These are phyloP conservation scores for Cercospora berteroae DNA, from an alignment of 2,329 filamentous ascomycete genomes.

Conservation along the genomic window DNA sequence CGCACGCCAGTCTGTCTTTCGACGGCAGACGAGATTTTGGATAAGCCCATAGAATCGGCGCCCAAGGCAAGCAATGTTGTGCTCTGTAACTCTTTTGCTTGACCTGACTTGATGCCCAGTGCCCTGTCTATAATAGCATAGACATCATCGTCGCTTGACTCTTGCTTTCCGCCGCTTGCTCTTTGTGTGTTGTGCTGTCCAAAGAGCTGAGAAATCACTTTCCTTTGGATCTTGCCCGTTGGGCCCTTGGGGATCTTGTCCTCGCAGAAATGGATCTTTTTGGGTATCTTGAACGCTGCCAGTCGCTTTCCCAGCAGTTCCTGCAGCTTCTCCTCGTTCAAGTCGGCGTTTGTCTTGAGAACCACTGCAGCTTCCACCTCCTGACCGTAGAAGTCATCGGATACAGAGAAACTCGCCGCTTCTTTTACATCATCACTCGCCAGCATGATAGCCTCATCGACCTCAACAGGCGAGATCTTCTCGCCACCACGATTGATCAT, in stretches of 20 bases:
- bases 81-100: neutral
- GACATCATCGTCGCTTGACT: neutral
- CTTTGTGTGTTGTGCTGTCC: neutral
- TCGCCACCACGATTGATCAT: constrained; percentile 87
- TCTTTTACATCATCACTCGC: neutral
- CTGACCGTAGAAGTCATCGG: neutral
- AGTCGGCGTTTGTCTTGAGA: neutral
- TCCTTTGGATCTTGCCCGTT: neutral
- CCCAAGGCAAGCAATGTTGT: neutral
- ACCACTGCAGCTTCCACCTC: neutral
- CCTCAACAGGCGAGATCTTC: constrained; percentile 83
- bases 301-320: neutral
- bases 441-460: constrained; percentile 51
- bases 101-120: neutral
- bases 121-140: neutral
- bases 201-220: neutral
- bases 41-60: neutral
- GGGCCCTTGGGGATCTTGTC: neutral
- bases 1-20: neutral
- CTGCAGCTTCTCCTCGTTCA: neutral
- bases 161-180: neutral
- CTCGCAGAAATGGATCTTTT: neutral
- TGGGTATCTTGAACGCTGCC: neutral
- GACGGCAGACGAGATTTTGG: neutral
- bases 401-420: neutral